These are phyloP conservation scores for Tylopilus orsonianus DNA, from an alignment of 1,284 basidiomycete genomes.

Conservation along the genomic window DNA sequence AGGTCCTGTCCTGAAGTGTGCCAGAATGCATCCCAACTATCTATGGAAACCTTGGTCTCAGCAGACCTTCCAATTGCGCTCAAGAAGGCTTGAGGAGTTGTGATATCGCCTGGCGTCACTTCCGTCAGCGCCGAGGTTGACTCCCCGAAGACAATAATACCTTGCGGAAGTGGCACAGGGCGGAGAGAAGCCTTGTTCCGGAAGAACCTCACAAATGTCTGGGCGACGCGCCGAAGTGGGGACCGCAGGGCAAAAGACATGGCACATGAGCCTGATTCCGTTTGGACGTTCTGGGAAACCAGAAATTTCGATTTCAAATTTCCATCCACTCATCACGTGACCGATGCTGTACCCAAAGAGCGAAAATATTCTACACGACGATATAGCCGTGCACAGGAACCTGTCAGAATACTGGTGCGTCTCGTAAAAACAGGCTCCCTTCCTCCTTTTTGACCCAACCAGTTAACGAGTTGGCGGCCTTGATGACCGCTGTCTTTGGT, in stretches of 20 bases:
- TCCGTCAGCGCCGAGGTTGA: constrained; percentile 10
- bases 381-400: not conserved
- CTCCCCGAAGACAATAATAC: constrained; percentile 6
- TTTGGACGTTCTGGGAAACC: not conserved
- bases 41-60: constrained; percentile 60
- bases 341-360: too few species aligned
- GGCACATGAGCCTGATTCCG: not conserved
- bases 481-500: constrained; percentile 83
- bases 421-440: constrained; percentile 74
- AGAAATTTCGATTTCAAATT: constrained; percentile 6
- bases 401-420: constrained; percentile 84
- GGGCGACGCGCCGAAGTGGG: constrained; percentile 19
- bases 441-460: constrained; percentile 92
- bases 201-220: constrained; percentile 37
- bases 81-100: constrained; percentile 62
- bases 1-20: constrained; percentile 53
- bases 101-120: constrained; percentile 40
- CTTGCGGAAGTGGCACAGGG: constrained; percentile 29
- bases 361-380: not conserved
- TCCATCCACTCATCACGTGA: constrained; percentile 21
- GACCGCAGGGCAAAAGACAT: constrained; percentile 26
- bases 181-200: constrained; percentile 40
- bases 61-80: constrained; percentile 66
- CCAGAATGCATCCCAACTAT: constrained; percentile 72
- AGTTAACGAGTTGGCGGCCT: constrained; percentile 85